Evolutionary conservation across 1,284 basidiomycete species (phyloP).

Genomic region (Tylopilus sp.): DNA sequence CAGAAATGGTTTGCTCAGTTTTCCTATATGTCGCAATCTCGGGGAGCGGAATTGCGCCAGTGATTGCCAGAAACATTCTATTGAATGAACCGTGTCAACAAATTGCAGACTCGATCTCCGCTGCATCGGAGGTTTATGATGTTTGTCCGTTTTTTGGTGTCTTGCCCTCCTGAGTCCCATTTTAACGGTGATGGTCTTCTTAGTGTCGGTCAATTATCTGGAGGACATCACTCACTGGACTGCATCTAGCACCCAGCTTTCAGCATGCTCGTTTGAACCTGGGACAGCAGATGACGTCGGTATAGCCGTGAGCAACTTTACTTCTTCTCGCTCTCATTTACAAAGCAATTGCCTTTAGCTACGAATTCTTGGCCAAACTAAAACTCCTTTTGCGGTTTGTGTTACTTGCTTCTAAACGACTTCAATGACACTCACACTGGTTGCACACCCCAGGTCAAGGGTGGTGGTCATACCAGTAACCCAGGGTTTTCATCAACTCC

Average conservation of each 20-base stretch:
- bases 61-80: neutral
- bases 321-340: too few species aligned
- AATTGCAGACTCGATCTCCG: conserved; percentile 5
- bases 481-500: conserved; percentile 45
- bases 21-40: neutral
- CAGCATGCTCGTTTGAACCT: conserved; percentile 16
- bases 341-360: conserved; percentile 3
- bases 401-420: neutral
- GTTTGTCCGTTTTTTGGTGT: neutral
- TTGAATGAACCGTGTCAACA: conserved; percentile 3
- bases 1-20: neutral
- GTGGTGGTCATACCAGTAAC: conserved; percentile 55
- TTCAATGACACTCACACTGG: neutral
- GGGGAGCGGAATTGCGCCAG: neutral
- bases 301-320: conserved; percentile 6
- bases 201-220: conserved; percentile 4
- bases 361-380: conserved; percentile 7
- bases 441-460: conserved; percentile 35
- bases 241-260: conserved; percentile 1
- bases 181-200: neutral
- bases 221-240: conserved; percentile 15
- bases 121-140: conserved; percentile 10
- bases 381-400: conserved; percentile 16
- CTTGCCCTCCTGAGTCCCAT: neutral
- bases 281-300: conserved; percentile 12